phyloP scores from a whole-genome alignment of 805 yeast species.

The Zygosaccharomyces lentus region DNA sequence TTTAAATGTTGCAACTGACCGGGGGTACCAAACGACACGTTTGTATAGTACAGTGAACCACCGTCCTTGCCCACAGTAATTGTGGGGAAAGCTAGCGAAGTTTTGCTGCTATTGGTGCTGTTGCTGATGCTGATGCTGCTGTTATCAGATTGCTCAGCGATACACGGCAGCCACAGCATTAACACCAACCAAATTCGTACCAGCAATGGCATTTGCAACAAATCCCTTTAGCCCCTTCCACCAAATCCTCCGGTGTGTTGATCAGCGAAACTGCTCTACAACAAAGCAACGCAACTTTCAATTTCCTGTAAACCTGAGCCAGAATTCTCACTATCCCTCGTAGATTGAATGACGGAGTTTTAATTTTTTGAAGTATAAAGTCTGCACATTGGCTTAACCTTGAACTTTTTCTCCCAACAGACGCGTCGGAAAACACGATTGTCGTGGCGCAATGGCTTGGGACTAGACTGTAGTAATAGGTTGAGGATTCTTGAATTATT shows the following conservation, averaged over 20 bases:
- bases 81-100: constrained; percentile 16
- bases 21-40: constrained; percentile 34
- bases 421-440: background rate
- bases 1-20: constrained; percentile 30
- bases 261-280: background rate
- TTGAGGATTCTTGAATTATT: background rate
- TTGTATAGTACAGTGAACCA: constrained; percentile 30
- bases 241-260: background rate
- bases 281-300: background rate
- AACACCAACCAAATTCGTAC: background rate
- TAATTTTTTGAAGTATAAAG: background rate
- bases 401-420: background rate
- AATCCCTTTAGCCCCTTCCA: background rate
- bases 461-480: background rate
- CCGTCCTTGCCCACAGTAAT: constrained; percentile 25
- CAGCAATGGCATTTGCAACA: background rate
- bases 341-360: background rate
- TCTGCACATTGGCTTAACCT: background rate
- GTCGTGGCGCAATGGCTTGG: background rate
- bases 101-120: background rate
- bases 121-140: background rate
- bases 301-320: background rate
- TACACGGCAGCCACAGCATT: constrained; percentile 1
- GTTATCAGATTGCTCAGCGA: background rate
- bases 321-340: background rate